Base-by-base conservation (phyloP, 805 yeast species). In the Yamadazyma laniorum region DNA sequence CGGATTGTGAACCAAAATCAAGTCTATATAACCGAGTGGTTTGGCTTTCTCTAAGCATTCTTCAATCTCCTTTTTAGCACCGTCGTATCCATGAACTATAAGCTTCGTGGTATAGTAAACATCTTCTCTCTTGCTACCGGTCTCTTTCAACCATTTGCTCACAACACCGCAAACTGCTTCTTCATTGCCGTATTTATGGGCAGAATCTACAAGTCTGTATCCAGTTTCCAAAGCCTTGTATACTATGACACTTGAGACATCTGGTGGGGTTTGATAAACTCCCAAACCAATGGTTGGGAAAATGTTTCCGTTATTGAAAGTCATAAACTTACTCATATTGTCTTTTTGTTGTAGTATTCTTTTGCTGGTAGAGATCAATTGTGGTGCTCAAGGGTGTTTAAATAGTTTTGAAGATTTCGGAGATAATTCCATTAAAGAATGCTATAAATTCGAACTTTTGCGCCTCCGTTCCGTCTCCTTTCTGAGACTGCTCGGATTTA, bases 141-240 rank as follows among this genome's bases (percentile, higher is more conserved):
- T 87, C 15, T 41, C 41, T 4, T 29, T 17, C 12, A 58, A 61
- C 32, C 70, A 60, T 42, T 84, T 66, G 1, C 88, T 90, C 29
- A 41, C 35, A n/a, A 26, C 93, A 31, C 70, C 65, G 13, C 78
- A 80, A 4, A 77, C 77, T 46, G 79, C 83, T 12, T 46, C 47
- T 54, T 84, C 86, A 60, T 85, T 85, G 5, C 65, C 61, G 62
- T 85, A 85, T 12, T 59, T 58, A 8, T 71, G 77, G 5, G 95
- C 95, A 14, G 81, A 66, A 53, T 86, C 93, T 42, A 85, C 63
- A 51, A 81, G 91, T 47, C 91, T 72, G 56, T 82, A 85, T 0
- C 95, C 95, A n/a, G 57, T 62, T 23, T 67, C 58, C 41, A 85
- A 67, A 1, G 90, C 91, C 22, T 67, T 32, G 13, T 29, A 37